Conservation (phyloP, 768 basidiomycete species). For the Exidia glandulosa region DNA sequence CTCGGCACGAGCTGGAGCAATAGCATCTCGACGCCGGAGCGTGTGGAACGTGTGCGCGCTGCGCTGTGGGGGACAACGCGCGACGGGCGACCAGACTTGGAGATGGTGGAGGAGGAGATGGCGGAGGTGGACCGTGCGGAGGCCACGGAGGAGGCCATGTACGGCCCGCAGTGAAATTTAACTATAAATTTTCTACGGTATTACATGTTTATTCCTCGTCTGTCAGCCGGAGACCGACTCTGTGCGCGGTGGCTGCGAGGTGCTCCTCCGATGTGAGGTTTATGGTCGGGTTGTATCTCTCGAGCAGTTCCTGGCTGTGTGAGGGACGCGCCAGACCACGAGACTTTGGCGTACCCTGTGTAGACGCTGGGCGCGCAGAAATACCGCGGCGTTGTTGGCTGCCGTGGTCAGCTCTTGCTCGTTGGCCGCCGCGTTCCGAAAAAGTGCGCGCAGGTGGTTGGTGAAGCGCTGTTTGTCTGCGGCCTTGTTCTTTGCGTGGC, state of each 20-base stretch:
- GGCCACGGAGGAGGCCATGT: background rate
- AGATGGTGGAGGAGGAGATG: constrained; percentile 1
- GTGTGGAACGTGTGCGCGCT: background rate
- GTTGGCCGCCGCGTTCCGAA: constrained; percentile 1
- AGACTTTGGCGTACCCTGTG: constrained; percentile 49
- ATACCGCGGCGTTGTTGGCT: constrained; percentile 24
- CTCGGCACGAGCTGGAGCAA: background rate
- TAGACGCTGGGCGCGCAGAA: constrained; percentile 61
- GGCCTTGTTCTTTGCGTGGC: constrained; percentile 14
- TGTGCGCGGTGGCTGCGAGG: constrained; percentile 70
- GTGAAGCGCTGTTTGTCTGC: constrained; percentile 14
- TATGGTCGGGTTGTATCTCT: constrained; percentile 77
- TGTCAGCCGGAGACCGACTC: constrained; percentile 53
- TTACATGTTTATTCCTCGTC: background rate
- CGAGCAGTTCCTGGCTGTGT: constrained; percentile 51
- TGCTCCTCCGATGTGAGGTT: constrained; percentile 74
- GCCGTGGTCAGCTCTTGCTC: constrained; percentile 12
- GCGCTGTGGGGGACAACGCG: constrained; percentile 2
- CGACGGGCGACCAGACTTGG: background rate
- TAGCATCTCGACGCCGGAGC: background rate
- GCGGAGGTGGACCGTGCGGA: background rate
- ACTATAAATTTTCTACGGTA: background rate
- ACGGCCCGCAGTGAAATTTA: background rate
- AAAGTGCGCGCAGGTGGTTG: background rate
- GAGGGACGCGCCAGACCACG: background rate